These are phyloP conservation scores for Stachybotrys elegans DNA, from an alignment of 2,329 filamentous ascomycete species.

Conservation along the genomic window DNA sequence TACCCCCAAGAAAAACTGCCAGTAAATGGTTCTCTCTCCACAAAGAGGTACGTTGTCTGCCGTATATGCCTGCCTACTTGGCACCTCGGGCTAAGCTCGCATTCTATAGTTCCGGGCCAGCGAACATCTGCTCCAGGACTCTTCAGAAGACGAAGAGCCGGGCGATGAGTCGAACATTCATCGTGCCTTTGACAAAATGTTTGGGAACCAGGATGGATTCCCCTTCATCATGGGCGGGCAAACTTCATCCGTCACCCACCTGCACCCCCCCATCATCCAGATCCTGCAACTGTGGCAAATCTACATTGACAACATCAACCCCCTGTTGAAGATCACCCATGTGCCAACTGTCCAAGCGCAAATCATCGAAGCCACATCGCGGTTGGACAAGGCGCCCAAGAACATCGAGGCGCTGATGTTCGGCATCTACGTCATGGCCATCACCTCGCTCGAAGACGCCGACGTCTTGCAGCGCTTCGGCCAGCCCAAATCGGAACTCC, in stretches of 20 bases:
- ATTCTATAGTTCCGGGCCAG: slow-evolving; percentile 43
- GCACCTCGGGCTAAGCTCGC: background rate
- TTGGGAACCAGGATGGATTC: slow-evolving; percentile 50
- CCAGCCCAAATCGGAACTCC: slow-evolving; percentile 44
- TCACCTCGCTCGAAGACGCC: slow-evolving; percentile 52
- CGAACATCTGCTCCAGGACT: slow-evolving; percentile 44
- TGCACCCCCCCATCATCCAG: slow-evolving; percentile 51
- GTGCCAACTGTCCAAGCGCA: slow-evolving; percentile 59
- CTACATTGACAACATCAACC: slow-evolving; percentile 66
- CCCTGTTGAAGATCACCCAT: slow-evolving; percentile 63
- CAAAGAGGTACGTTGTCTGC: slow-evolving; percentile 37
- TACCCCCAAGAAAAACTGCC: no score
- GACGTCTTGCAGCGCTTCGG: slow-evolving; percentile 51
- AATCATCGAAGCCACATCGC: slow-evolving; percentile 56
- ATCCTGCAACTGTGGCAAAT: slow-evolving; percentile 64
- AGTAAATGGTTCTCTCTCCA: slow-evolving; percentile 44
- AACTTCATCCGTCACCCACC: slow-evolving; percentile 35
- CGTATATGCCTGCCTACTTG: background rate
- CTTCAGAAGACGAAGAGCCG: slow-evolving; percentile 54
- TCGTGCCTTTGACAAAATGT: slow-evolving; percentile 56
- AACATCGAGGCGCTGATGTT: slow-evolving; percentile 65
- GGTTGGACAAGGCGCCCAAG: slow-evolving; percentile 47
- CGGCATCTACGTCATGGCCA: slow-evolving; percentile 54
- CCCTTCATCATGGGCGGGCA: slow-evolving; percentile 50
- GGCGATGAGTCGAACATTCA: slow-evolving; percentile 50